A percentile compares a stretch with the other conserved stretches of the same genome.
These are phyloP conservation scores for Hypsizygus marmoreus DNA, from an alignment of 768 basidiomycete species.

Conservation along the genomic window DNA sequence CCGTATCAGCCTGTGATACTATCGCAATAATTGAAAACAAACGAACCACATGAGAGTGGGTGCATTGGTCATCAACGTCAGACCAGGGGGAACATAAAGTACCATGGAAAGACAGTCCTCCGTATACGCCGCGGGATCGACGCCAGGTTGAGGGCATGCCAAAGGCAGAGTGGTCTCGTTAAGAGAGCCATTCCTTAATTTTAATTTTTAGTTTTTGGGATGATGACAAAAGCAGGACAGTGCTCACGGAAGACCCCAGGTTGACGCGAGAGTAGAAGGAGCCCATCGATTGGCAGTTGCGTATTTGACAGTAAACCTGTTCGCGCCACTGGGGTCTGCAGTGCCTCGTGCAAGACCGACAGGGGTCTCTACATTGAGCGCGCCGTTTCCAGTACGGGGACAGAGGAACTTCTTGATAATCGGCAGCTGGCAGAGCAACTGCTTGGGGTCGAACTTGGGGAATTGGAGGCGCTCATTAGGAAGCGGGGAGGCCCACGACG, in stretches of 20 bases:
- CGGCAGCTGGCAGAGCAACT: conserved; percentile 49
- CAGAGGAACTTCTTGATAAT: conserved; percentile 44
- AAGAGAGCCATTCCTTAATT: conserved; percentile 48
- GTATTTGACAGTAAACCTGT: conserved; percentile 68
- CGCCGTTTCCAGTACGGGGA: conserved; percentile 32
- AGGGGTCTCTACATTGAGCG: conserved; percentile 40
- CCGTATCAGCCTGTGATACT: not conserved
- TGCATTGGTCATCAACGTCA: conserved; percentile 31
- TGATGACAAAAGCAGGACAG: conserved; percentile 1
- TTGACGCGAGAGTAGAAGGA: conserved; percentile 50
- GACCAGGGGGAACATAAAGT: conserved; percentile 62
- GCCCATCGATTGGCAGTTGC: conserved; percentile 64
- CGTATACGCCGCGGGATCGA: conserved; percentile 49
- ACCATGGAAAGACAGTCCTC: conserved; percentile 87
- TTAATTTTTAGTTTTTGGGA: conserved; percentile 2
- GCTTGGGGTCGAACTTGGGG: conserved; percentile 37
- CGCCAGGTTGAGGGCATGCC: conserved; percentile 67
- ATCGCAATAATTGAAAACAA: not conserved
- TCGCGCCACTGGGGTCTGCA: conserved; percentile 46
- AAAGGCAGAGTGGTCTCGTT: conserved; percentile 61
- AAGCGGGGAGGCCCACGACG: conserved; percentile 33
- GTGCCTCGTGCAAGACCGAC: conserved; percentile 61
- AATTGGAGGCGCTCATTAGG: conserved; percentile 27
- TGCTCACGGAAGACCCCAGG: conserved; percentile 68
- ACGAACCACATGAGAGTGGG: conserved; percentile 66